Evolutionary conservation across 306 rosid species (phyloP).

Genomic region (Ammopiptanthus mongolicus): DNA sequence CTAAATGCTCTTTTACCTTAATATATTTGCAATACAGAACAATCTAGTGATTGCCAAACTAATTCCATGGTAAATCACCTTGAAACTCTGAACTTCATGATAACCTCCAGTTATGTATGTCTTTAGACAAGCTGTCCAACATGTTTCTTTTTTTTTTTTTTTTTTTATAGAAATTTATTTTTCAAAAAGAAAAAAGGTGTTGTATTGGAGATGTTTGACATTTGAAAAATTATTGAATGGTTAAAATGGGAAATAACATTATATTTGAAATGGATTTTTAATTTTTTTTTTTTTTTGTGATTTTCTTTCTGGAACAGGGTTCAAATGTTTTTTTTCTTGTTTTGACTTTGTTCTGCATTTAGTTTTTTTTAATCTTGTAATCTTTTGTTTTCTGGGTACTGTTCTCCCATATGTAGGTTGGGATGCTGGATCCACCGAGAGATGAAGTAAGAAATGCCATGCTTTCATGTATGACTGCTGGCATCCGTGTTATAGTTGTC

Average conservation of each 20-base stretch:
- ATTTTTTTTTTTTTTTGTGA: not conserved
- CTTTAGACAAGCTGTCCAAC: not conserved
- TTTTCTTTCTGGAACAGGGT: not conserved
- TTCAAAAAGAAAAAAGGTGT: not conserved
- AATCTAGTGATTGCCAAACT: not conserved
- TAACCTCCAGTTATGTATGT: not conserved
- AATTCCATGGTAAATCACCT: not conserved
- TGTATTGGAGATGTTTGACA: not conserved
- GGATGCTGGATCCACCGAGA: constrained; percentile 99
- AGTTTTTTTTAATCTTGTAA: not conserved
- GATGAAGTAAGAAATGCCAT: constrained; percentile 96
- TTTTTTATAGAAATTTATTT: not conserved
- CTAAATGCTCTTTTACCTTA: not conserved
- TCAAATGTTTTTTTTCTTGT: not conserved
- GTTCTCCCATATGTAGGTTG: constrained; percentile 53
- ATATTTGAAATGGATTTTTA: not conserved
- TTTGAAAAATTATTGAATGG: not conserved
- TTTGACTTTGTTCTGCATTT: not conserved
- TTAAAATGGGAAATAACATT: constrained; percentile 6
- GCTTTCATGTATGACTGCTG: constrained; percentile 94
- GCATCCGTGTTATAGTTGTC: constrained; percentile 98
- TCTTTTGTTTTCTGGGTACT: constrained; percentile 5
- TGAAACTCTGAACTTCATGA: not conserved
- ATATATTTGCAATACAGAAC: not conserved
- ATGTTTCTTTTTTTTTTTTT: not conserved